Percentiles rank a stretch among this genome's conserved stretches.
These are phyloP conservation scores for Coemansia umbellata DNA, from an alignment of 192 early-diverging fungal species.

Conservation along the genomic window DNA sequence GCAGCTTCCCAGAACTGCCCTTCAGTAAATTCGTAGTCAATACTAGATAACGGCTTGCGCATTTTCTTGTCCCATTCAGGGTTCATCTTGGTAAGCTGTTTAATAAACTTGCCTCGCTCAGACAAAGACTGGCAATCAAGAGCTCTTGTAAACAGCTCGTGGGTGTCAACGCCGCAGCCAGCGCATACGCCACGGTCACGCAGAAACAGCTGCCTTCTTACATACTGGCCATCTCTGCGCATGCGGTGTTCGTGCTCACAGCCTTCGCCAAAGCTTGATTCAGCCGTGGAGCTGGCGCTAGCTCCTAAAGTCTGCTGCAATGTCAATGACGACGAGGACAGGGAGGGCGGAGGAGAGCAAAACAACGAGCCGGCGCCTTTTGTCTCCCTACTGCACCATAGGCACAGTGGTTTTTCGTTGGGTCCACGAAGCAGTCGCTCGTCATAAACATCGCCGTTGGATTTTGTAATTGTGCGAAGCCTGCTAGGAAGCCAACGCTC, in stretches of 20 bases:
- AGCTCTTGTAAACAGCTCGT: slow-evolving; percentile 21
- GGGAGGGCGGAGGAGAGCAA: slow-evolving; percentile 9
- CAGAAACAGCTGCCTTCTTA: slow-evolving; percentile 33
- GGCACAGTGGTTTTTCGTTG: slow-evolving; percentile 25
- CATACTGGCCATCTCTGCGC: slow-evolving; percentile 39
- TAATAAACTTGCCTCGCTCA: slow-evolving; percentile 14
- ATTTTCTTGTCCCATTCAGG: slow-evolving; percentile 33
- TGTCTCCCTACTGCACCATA: slow-evolving; percentile 43
- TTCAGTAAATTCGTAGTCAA: slow-evolving; percentile 25
- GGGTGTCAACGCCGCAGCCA: slow-evolving; percentile 32
- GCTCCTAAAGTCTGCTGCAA: too few species aligned
- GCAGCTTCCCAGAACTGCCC: slow-evolving; percentile 54
- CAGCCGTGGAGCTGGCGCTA: background rate
- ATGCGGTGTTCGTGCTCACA: slow-evolving; percentile 48
- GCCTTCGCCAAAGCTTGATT: slow-evolving; percentile 23
- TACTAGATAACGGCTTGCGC: slow-evolving; percentile 19
- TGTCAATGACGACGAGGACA: too few species aligned
- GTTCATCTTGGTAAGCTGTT: slow-evolving; percentile 13
- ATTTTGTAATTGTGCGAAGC: slow-evolving; percentile 15
- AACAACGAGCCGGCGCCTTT: slow-evolving; percentile 8
- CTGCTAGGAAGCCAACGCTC: slow-evolving; percentile 37
- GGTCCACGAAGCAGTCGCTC: slow-evolving; percentile 34
- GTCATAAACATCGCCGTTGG: slow-evolving; percentile 18
- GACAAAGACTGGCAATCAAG: slow-evolving; percentile 18
- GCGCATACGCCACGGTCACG: slow-evolving; percentile 45